A percentile compares a stretch with the other conserved stretches of the same genome.
Conservation (phyloP, 1,284 basidiomycete species). For the Apiotrichum montevideense region DNA sequence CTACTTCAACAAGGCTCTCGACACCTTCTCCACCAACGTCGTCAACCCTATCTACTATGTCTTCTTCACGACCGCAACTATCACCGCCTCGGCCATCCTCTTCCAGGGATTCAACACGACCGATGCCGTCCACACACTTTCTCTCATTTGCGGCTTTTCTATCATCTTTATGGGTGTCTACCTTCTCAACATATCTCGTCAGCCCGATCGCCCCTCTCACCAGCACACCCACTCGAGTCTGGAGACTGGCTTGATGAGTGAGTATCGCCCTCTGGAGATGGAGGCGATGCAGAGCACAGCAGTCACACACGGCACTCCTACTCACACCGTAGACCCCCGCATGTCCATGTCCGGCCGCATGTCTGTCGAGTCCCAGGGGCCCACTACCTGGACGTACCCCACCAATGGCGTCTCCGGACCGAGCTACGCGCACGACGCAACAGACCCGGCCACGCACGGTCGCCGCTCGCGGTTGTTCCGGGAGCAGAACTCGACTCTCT, state of each 20-base stretch:
- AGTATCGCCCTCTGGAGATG: constrained; percentile 38
- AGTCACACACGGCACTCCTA: background rate
- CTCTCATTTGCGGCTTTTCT: constrained; percentile 77
- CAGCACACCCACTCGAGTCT: constrained; percentile 46
- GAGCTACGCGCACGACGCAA: constrained; percentile 38
- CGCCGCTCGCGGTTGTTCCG: constrained; percentile 56
- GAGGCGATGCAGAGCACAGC: background rate
- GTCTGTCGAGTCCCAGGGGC: constrained; percentile 41
- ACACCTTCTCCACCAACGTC: constrained; percentile 95
- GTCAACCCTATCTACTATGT: constrained; percentile 99
- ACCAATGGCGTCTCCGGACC: constrained; percentile 30
- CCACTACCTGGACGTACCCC: constrained; percentile 31
- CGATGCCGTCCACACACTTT: constrained; percentile 70
- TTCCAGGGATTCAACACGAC: constrained; percentile 96
- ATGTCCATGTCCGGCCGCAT: constrained; percentile 48
- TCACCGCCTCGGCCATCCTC: constrained; percentile 88
- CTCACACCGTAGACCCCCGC: constrained; percentile 38
- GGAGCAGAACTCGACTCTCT: constrained; percentile 51
- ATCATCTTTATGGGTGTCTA: constrained; percentile 90
- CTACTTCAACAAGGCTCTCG: constrained; percentile 98
- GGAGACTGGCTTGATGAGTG: constrained; percentile 68
- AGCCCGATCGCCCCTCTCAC: constrained; percentile 52
- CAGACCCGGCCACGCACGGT: constrained; percentile 41
- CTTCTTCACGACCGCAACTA: constrained; percentile 93
- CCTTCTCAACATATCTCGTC: constrained; percentile 75